Base-by-base conservation (phyloP, 768 basidiomycete species). In the Tricholoma matsutake region DNA sequence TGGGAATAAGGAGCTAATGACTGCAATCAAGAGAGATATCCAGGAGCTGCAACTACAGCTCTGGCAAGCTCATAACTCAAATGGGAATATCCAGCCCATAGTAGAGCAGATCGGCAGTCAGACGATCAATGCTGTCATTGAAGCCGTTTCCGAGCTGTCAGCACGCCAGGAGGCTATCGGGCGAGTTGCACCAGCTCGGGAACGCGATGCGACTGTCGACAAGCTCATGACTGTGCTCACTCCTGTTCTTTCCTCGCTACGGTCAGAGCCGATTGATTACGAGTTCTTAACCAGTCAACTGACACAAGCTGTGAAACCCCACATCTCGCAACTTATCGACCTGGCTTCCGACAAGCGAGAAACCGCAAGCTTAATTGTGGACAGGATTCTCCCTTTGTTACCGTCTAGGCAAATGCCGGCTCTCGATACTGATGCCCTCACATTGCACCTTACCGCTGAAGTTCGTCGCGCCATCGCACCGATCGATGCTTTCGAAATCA, bases 331-430 rank as follows among this genome's bases (percentile, higher is more conserved):
- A 65, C 85, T 94, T 61, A 94, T 94, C 63, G 92, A 94, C 69
- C 82, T 94, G 54, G 88, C 92, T 28, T 92, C 90, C 0, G 92
- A 94, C 71, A 94, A 94, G 71, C 83, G 90, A 35, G 92, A 94
- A 73, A 94, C 92, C 3, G 92, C 92, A 3, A 80, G 83, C 6
- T 82, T 94, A 43, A 94, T 94, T 60, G 84, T 92, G 29, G 83
- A 93, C 56, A 78, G 83, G 20, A 82, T 94, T 39, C 60, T 86
- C 5, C 92, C 92, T 9, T 69, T 91, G 58, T 67, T 94, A 16
- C 86, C 86, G 9, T 70, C 78, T 28, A 54, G 14, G 28, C 56
- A 57, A 32, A 13, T 31, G n/a, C 56, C 75, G 53, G 63, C 71
- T 34, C 57, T 83, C 28, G 86, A 93, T 66, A 79, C 80, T 1